Conservation (phyloP, 768 basidiomycete genomes). For the Saitozyma podzolica region DNA sequence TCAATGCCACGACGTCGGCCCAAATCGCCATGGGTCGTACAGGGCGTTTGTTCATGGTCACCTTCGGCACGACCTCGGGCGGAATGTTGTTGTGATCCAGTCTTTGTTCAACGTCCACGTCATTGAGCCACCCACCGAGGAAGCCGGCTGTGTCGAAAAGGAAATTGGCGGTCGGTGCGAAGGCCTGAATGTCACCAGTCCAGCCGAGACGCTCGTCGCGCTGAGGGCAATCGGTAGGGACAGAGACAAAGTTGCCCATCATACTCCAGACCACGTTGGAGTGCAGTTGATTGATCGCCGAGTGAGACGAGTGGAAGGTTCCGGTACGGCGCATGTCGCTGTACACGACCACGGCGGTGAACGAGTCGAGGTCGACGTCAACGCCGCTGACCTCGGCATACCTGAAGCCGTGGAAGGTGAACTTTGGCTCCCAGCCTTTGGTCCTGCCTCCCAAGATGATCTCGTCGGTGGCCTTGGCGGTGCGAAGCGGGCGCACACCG, state of each 20-base stretch:
- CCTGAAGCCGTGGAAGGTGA: conserved; percentile 50
- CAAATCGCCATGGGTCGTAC: conserved; percentile 18
- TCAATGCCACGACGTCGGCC: conserved; percentile 41
- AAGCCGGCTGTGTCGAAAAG: conserved; percentile 37
- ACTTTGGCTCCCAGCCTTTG: conserved; percentile 43
- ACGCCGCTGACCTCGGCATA: conserved; percentile 36
- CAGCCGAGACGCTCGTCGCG: conserved; percentile 50
- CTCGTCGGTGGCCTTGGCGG: conserved; percentile 24
- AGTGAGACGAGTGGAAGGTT: conserved; percentile 36
- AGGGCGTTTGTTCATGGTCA: conserved; percentile 1
- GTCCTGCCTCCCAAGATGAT: conserved; percentile 26
- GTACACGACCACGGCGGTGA: conserved; percentile 34
- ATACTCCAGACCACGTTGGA: conserved; percentile 39
- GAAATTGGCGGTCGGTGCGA: conserved; percentile 42
- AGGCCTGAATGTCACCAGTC: conserved; percentile 51
- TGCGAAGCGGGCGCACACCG: conserved; percentile 39
- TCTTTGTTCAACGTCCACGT: conserved; percentile 35
- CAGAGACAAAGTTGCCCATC: conserved; percentile 37
- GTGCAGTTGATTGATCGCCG: conserved; percentile 34
- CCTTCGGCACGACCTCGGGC: conserved; percentile 36
- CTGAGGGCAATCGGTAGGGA: conserved; percentile 51
- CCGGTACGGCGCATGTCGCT: conserved; percentile 40
- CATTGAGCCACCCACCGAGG: conserved; percentile 41
- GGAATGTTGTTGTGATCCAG: conserved; percentile 21
- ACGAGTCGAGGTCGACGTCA: conserved; percentile 10